Conservation (phyloP, 2,329 filamentous ascomycete genomes). For the Penicillium concentricum region DNA sequence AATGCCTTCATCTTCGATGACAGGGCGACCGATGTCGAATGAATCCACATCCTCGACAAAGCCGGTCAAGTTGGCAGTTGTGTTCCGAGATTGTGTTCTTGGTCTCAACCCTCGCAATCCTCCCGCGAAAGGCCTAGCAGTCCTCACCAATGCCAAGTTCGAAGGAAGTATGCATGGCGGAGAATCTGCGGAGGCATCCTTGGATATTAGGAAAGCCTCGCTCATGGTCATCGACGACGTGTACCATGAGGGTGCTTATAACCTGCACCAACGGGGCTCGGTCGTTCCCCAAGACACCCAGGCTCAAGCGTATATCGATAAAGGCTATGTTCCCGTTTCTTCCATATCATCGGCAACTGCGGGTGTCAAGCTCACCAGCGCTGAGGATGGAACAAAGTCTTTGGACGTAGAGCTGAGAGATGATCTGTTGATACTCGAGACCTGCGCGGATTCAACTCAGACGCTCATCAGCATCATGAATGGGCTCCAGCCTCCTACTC, state of each 20-base stretch:
- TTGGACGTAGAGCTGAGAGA: conserved; percentile 81
- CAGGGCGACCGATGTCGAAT: conserved; percentile 17
- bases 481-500: conserved; percentile 77
- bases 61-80: conserved; percentile 56
- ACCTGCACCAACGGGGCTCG: conserved; percentile 28
- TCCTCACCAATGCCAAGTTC: conserved; percentile 74
- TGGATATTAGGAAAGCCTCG: conserved; percentile 76
- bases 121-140: conserved; percentile 72
- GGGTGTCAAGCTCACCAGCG: conserved; percentile 59
- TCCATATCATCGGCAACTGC: conserved; percentile 80
- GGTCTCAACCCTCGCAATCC: conserved; percentile 79
- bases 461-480: conserved; percentile 79
- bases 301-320: conserved; percentile 52
- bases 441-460: conserved; percentile 94
- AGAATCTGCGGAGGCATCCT: conserved; percentile 60
- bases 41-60: conserved; percentile 43
- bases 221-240: conserved; percentile 80
- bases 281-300: conserved; percentile 42
- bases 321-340: conserved; percentile 82
- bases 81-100: conserved; percentile 75
- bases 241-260: conserved; percentile 43
- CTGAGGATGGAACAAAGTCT: conserved; percentile 60
- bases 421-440: conserved; percentile 85
- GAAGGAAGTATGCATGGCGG: conserved; percentile 66
- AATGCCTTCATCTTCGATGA: conserved; percentile 5